Evolutionary conservation across 2,329 filamentous ascomycete species (phyloP).

Genomic region (Didymella keratinophila): DNA sequence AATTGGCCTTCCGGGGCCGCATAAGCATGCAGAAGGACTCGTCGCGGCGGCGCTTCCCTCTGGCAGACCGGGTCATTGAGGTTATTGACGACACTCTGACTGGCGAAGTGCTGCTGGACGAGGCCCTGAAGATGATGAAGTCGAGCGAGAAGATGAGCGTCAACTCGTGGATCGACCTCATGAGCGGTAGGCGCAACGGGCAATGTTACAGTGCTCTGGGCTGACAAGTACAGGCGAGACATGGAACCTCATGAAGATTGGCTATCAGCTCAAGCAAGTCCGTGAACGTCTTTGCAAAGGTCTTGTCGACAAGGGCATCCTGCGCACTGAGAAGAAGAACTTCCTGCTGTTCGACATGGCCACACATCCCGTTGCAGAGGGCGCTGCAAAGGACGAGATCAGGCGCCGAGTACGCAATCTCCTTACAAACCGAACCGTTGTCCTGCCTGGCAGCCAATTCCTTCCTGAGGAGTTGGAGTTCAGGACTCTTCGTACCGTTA

Average conservation of each 20-base stretch:
- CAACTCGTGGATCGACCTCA: constrained; percentile 97
- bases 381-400: constrained; percentile 97
- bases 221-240: constrained; percentile 77
- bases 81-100: constrained; percentile 96
- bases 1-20: constrained; percentile 92
- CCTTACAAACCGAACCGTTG: constrained; percentile 91
- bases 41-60: constrained; percentile 86
- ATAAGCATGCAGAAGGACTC: constrained; percentile 99
- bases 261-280: constrained; percentile 99
- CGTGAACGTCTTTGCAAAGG: constrained; percentile 97
- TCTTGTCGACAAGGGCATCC: constrained; percentile 96
- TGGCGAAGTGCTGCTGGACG: constrained; percentile 94
- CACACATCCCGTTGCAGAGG: constrained; percentile 95
- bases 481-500: constrained; percentile 87
- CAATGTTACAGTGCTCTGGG: constrained; percentile 7
- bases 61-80: constrained; percentile 93
- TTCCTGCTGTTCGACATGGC: constrained; percentile 99
- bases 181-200: constrained; percentile 77
- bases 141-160: constrained; percentile 99
- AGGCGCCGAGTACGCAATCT: constrained; percentile 90
- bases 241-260: constrained; percentile 99
- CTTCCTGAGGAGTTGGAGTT: constrained; percentile 95
- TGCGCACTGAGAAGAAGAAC: constrained; percentile 98
- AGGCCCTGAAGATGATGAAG: constrained; percentile 99
- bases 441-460: constrained; percentile 85